These are phyloP conservation scores for Vanderwaltozyma polyspora DNA, from an alignment of 805 yeast genomes.

Conservation along the genomic window DNA sequence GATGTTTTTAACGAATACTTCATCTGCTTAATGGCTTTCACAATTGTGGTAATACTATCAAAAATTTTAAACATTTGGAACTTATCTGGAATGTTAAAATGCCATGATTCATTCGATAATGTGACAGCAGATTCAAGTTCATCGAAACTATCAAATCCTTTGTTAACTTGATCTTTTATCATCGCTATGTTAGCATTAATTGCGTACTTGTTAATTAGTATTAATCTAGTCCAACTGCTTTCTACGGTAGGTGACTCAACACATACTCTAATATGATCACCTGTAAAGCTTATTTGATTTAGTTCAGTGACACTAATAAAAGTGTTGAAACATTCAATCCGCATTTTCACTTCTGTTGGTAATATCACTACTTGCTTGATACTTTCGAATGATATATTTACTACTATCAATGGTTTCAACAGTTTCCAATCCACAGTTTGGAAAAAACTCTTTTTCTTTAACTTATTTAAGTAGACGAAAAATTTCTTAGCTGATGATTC, in stretches of 20 bases:
- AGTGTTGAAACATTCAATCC: slow-evolving; percentile 32
- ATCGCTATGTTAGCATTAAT: slow-evolving; percentile 23
- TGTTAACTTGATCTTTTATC: slow-evolving; percentile 14
- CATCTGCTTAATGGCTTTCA: slow-evolving; percentile 57
- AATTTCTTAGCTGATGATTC: slow-evolving; percentile 23
- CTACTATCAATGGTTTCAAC: slow-evolving; percentile 13
- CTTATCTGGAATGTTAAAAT: slow-evolving; percentile 57
- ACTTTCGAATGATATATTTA: slow-evolving; percentile 14
- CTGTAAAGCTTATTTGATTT: slow-evolving; percentile 15
- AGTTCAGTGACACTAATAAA: slow-evolving; percentile 12
- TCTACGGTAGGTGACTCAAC: slow-evolving; percentile 42
- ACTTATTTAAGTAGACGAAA: slow-evolving; percentile 11
- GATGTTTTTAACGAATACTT: slow-evolving; percentile 36
- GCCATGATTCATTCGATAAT: slow-evolving; percentile 32
- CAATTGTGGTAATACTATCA: slow-evolving; percentile 60
- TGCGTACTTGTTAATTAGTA: slow-evolving; percentile 30
- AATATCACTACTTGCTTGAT: slow-evolving; percentile 27
- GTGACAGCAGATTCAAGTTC: slow-evolving; percentile 28
- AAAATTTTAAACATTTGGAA: slow-evolving; percentile 69
- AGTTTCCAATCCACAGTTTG: slow-evolving; percentile 13
- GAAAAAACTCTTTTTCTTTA: slow-evolving; percentile 8
- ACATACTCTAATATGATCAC: slow-evolving; percentile 33
- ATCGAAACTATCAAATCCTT: slow-evolving; percentile 7
- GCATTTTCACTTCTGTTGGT: slow-evolving; percentile 39
- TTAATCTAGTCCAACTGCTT: slow-evolving; percentile 39